Percentiles rank a stretch among this genome's conserved stretches.
phyloP scores from a whole-genome alignment of 129 eudicot species.

The Pseudognaphalium luteoalbum region DNA sequence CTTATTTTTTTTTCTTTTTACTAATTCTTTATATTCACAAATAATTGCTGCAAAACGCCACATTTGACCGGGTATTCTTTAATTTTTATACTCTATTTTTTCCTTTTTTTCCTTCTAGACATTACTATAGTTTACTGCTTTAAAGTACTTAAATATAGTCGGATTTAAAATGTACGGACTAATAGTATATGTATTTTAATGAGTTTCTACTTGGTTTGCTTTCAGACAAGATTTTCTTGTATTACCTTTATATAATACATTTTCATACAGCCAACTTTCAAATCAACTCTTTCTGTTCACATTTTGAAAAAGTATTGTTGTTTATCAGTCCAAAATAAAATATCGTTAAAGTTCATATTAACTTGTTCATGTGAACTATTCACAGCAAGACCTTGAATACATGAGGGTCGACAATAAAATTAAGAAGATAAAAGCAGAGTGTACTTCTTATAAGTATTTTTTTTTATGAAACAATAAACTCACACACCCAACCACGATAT shows the following conservation, averaged over 20 bases:
- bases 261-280: background rate
- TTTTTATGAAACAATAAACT: no score
- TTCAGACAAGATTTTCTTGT: no score
- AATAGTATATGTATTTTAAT: background rate
- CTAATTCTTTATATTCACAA: no score
- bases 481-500: no score
- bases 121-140: background rate
- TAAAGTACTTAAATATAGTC: no score
- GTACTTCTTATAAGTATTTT: no score
- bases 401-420: background rate
- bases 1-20: no score
- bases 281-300: background rate
- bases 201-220: no score
- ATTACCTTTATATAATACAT: no score
- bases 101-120: background rate
- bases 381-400: background rate
- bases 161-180: background rate
- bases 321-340: no score
- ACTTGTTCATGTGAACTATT: background rate
- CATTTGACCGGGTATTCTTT: background rate
- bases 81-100: no score
- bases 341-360: background rate
- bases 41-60: no score
- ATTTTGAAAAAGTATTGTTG: background rate
- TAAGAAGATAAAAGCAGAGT: background rate